These are phyloP conservation scores for Ophiostoma quercus DNA, from an alignment of 2,329 filamentous ascomycete genomes.

Conservation along the genomic window DNA sequence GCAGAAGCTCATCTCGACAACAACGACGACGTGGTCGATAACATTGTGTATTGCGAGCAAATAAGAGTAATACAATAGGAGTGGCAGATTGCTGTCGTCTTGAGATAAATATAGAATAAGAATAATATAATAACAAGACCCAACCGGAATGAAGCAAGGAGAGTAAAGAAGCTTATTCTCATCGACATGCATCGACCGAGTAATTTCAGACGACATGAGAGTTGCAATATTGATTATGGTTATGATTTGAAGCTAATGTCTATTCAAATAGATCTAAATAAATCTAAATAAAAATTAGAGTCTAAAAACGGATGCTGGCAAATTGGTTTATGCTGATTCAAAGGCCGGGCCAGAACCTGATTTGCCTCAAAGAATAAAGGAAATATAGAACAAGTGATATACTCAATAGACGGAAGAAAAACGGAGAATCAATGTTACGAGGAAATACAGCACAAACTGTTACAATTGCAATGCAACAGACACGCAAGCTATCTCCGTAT, in stretches of 20 bases:
- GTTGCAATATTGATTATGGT: too few relatives aligned
- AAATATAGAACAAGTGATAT: background rate
- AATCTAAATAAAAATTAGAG: too few relatives aligned
- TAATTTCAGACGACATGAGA: too few relatives aligned
- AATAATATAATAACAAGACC: background rate
- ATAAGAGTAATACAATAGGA: too few relatives aligned
- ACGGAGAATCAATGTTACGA: too few relatives aligned
- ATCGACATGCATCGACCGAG: background rate
- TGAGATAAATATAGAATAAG: background rate
- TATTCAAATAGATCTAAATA: too few relatives aligned
- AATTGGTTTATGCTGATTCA: background rate
- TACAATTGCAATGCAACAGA: background rate
- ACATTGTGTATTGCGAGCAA: background rate
- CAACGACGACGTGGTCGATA: background rate
- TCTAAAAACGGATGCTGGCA: background rate
- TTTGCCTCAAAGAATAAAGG: background rate
- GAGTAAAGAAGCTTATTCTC: background rate
- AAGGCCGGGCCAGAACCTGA: background rate
- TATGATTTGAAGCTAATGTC: too few relatives aligned
- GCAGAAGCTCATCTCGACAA: too few relatives aligned
- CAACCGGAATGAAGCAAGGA: background rate
- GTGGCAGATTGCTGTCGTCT: background rate
- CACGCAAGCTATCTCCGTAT: constrained; percentile 1
- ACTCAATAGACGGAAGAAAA: too few relatives aligned
- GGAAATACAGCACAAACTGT: too few relatives aligned